phyloP scores from a whole-genome alignment of 208 protist genomes.

The Hexamita inflata region DNA sequence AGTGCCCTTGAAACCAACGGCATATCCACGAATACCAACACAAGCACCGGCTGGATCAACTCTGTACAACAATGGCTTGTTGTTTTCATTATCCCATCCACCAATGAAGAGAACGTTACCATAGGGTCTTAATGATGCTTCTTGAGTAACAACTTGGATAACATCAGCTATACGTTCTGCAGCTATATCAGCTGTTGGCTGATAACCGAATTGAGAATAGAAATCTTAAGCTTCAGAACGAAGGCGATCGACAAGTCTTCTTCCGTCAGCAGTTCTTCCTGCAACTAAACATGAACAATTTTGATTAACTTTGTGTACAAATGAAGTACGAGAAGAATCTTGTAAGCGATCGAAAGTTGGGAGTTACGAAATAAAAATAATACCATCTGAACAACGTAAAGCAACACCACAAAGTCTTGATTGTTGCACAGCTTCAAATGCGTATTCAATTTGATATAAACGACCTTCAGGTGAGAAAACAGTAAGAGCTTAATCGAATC shows the following conservation, averaged over 20 bases:
- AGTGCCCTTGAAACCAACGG: background rate
- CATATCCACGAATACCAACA: background rate
- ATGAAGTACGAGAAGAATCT: background rate
- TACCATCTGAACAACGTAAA: background rate
- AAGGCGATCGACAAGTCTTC: background rate
- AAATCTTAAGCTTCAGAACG: background rate
- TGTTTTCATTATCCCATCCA: background rate
- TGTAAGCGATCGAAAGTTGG: background rate
- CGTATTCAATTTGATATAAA: constrained; percentile 25
- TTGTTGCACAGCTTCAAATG: background rate
- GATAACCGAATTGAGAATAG: background rate
- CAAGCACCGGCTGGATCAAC: background rate
- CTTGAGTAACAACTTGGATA: constrained; percentile 5
- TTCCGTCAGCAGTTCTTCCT: background rate
- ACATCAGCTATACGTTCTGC: background rate
- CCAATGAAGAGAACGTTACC: constrained; percentile 1
- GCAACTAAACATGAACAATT: background rate
- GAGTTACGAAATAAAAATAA: constrained; percentile 1
- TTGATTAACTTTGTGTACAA: background rate
- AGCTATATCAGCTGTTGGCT: background rate
- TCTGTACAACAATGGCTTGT: background rate
- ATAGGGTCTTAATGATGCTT: constrained; percentile 11
- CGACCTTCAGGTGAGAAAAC: constrained; percentile 20
- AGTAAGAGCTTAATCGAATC: constrained; percentile 15
- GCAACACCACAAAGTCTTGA: background rate